A percentile compares a stretch with the other conserved stretches of the same genome.
Conservation (phyloP, 129 eudicot genomes). For the Escallonia herrerae region DNA sequence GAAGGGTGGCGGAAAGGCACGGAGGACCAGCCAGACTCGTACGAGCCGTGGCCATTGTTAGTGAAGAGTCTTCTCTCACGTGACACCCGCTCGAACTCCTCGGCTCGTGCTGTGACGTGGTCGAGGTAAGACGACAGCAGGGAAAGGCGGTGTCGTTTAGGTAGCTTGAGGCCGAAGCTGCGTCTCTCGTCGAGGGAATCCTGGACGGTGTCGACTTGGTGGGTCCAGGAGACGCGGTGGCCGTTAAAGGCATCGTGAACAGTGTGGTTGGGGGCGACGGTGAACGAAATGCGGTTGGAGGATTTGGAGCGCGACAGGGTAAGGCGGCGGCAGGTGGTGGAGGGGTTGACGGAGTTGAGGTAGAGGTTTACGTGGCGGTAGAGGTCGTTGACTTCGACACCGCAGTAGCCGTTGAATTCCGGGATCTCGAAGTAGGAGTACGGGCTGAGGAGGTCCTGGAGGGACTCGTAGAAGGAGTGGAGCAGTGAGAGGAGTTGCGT, state of each 20-base stretch:
- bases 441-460: constrained; percentile 33
- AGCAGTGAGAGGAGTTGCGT: constrained; percentile 27
- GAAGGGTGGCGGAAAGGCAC: constrained; percentile 50
- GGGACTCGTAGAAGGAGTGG: constrained; percentile 30
- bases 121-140: constrained; percentile 25
- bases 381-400: constrained; percentile 40
- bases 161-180: constrained; percentile 33
- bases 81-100: constrained; percentile 37
- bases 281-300: constrained; percentile 32
- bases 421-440: constrained; percentile 36
- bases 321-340: constrained; percentile 41
- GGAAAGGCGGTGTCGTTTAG: constrained; percentile 19
- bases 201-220: constrained; percentile 30
- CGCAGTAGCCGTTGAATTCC: constrained; percentile 35
- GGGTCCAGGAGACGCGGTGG: constrained; percentile 36
- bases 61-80: constrained; percentile 36
- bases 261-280: constrained; percentile 36
- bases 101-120: constrained; percentile 25
- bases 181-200: constrained; percentile 36
- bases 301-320: constrained; percentile 40
- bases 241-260: constrained; percentile 23
- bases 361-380: constrained; percentile 39
- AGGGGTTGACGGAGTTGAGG: constrained; percentile 31
- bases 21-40: constrained; percentile 45
- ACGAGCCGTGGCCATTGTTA: constrained; percentile 38